phyloP scores from a whole-genome alignment of 208 protist species.

The Trichomonas vaginalis region DNA sequence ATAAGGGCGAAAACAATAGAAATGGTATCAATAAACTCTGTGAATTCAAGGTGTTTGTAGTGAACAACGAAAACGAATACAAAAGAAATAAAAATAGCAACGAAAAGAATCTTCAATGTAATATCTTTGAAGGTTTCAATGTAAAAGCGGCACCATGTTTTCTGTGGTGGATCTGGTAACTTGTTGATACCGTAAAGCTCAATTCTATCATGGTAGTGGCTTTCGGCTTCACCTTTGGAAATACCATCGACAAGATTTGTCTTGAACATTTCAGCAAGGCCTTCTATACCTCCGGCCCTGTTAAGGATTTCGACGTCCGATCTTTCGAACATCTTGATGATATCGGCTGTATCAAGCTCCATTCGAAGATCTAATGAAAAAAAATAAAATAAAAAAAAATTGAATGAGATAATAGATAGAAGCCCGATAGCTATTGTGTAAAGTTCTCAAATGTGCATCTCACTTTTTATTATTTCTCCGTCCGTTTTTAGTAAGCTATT shows the following conservation, averaged over 20 bases:
- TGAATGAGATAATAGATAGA: too few relatives aligned
- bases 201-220: not conserved
- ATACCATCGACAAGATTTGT: not conserved
- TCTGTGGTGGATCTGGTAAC: not conserved
- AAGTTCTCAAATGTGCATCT: too few relatives aligned
- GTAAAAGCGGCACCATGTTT: not conserved
- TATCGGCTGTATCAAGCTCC: not conserved
- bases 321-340: not conserved
- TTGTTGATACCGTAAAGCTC: not conserved
- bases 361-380: not conserved
- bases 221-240: not conserved
- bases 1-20: not conserved
- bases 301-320: not conserved
- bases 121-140: conserved; percentile 13
- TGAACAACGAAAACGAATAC: not conserved
- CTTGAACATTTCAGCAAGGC: not conserved
- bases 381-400: not conserved
- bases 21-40: not conserved
- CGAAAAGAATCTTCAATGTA: not conserved
- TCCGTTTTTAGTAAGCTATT: too few relatives aligned
- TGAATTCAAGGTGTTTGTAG: not conserved
- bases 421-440: too few relatives aligned
- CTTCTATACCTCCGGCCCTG: not conserved
- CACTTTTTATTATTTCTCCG: too few relatives aligned
- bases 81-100: not conserved